phyloP scores from a whole-genome alignment of 306 rosid genomes.

The Cucumis cinereus region DNA sequence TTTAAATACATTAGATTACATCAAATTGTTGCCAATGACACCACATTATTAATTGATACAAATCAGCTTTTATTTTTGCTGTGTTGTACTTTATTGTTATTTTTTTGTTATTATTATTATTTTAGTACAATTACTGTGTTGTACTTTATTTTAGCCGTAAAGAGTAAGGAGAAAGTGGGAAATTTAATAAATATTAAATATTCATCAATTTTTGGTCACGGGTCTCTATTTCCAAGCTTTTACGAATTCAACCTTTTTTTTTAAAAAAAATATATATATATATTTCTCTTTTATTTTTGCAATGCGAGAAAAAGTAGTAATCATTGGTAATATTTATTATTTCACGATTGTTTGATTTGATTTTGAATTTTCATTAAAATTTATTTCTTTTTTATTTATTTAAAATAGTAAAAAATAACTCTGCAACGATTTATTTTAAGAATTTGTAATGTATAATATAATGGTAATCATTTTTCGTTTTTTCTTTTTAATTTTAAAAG shows the following conservation, averaged over 20 bases:
- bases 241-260: not conserved
- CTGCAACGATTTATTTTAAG: not conserved
- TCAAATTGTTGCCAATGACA: not conserved
- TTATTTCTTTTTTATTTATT: not conserved
- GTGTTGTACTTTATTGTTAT: not conserved
- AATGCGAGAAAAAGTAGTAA: not conserved
- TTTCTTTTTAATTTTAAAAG: too few species aligned
- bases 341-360: not conserved
- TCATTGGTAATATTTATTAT: not conserved
- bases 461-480: too few species aligned
- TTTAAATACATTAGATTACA: conserved; percentile 2
- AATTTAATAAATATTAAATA: not conserved
- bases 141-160: not conserved
- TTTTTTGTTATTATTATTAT: not conserved
- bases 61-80: not conserved
- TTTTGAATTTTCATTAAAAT: not conserved
- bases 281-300: not conserved
- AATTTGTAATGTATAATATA: too few species aligned
- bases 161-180: not conserved
- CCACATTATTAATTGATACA: not conserved
- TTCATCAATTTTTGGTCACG: too few species aligned
- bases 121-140: not conserved
- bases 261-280: too few species aligned
- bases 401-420: not conserved
- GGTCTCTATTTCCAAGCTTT: not conserved